Base-by-base conservation (phyloP, 305 asterid species). In the Solanum hybrid region DNA sequence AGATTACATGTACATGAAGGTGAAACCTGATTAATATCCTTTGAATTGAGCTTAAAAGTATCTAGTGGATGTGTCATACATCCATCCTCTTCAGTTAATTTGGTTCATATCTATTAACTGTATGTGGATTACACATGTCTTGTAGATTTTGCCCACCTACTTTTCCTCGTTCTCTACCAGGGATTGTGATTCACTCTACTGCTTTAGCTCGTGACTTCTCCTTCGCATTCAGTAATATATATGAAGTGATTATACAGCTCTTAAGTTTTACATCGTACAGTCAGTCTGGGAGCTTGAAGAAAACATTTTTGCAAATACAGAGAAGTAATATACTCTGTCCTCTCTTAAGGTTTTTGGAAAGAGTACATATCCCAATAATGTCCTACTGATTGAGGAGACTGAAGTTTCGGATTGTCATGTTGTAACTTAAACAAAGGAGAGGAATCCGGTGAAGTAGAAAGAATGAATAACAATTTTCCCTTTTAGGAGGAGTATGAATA, bases 1-100 rank as follows among this genome's bases (percentile, higher is more conserved):
- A 42, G 98, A 96, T 93, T 91, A 66, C 91, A 92, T 95, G 94
- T 96, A 96, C 94, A 93, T 95, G 98, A 94, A 97, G 98, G 99
- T 95, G 84, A 91, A 88, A 17, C 34, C 64, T 87, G 38, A 60
- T 35, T 60, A 6, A 72, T 87, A 8, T 75, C 42, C 22, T 73
- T 40, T 26, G 56, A 32, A 82, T 81, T 71, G 82, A 66, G 46
- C 40, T 36, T 37, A 40, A 34, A 66, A 56, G 27, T 80, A 77
- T 80, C 51, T 85, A 24, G 40, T 37, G 22, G 79, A n/a, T 56
- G 24, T 38, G 86, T 29, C 29, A 29, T 29, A 29, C 29, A 79
- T 38, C 34, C 81, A 36, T 85, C 85, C n/a, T 79, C 34, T 82
- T 92, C 29, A 37, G 34, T 38, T 37, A 79, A 79, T 37, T 79